Evolutionary conservation across 1,284 basidiomycete genomes (phyloP).

Genomic region (Cryptococcus sp.): DNA sequence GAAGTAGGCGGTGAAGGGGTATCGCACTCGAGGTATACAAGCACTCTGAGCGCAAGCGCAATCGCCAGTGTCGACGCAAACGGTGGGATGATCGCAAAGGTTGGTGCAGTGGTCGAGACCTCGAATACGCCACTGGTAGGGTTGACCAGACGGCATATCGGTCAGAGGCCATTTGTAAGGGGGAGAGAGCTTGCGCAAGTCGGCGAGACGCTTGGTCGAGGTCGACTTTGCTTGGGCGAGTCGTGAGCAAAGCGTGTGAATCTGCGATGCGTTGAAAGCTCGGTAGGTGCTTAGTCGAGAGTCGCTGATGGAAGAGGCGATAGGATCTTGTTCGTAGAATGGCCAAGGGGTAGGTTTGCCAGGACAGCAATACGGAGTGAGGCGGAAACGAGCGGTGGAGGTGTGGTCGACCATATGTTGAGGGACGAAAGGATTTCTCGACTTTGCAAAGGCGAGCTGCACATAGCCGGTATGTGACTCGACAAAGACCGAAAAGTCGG

Average conservation of each 20-base stretch:
- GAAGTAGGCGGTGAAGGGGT: slow-evolving; percentile 23
- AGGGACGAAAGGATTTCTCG: too few relatives aligned
- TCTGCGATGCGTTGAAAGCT: slow-evolving; percentile 19
- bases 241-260: slow-evolving; percentile 16
- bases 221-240: slow-evolving; percentile 8
- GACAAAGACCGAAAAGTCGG: too few relatives aligned
- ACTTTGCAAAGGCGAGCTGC: too few relatives aligned
- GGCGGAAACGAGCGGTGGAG: not conserved
- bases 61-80: slow-evolving; percentile 34
- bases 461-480: too few relatives aligned
- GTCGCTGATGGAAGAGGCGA: slow-evolving; percentile 22
- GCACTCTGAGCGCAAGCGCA: slow-evolving; percentile 28
- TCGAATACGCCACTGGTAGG: slow-evolving; percentile 22
- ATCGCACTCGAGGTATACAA: slow-evolving; percentile 18
- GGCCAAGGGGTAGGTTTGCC: slow-evolving; percentile 25
- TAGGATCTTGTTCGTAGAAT: slow-evolving; percentile 28
- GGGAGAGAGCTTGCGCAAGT: slow-evolving; percentile 3
- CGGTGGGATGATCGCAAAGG: slow-evolving; percentile 32
- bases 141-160: slow-evolving; percentile 14
- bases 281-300: slow-evolving; percentile 8
- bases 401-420: too few relatives aligned
- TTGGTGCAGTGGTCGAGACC: slow-evolving; percentile 21
- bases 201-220: slow-evolving; percentile 10
- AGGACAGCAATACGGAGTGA: slow-evolving; percentile 30
- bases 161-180: slow-evolving; percentile 3